A percentile compares a stretch with the other conserved stretches of the same genome.
Conservation (phyloP, 2,329 filamentous ascomycete genomes). For the Fusarium proliferatum region DNA sequence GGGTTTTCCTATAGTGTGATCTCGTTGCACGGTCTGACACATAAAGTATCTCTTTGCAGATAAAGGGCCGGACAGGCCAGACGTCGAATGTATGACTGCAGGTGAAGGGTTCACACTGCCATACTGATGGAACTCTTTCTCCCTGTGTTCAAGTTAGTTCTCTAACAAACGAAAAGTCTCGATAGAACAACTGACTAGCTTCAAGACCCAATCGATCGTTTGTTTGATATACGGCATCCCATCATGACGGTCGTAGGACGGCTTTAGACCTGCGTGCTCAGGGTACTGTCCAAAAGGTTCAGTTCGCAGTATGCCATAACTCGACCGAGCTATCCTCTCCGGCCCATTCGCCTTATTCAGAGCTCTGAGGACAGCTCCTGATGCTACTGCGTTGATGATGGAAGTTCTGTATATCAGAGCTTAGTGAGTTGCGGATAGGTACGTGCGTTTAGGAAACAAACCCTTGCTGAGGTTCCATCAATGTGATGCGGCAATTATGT, state of each 20-base stretch:
- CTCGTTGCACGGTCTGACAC: neutral
- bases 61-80: neutral
- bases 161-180: too few relatives aligned
- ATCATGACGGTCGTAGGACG: neutral
- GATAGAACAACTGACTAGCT: neutral
- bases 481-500: rapidly evolving
- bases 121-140: rapidly evolving
- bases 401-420: rapidly evolving
- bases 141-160: neutral
- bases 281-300: neutral
- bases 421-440: rapidly evolving
- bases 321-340: neutral
- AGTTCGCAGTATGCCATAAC: neutral
- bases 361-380: neutral
- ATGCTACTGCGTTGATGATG: neutral
- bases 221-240: neutral
- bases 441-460: rapidly evolving
- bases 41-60: neutral
- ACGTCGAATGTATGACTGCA: neutral
- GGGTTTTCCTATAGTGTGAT: neutral
- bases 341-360: neutral
- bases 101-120: neutral
- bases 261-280: neutral
- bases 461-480: neutral
- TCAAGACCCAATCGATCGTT: neutral